Conservation (phyloP, 225 moss, liverwort and hornwort species). For the Takakia lepidozioides region DNA sequence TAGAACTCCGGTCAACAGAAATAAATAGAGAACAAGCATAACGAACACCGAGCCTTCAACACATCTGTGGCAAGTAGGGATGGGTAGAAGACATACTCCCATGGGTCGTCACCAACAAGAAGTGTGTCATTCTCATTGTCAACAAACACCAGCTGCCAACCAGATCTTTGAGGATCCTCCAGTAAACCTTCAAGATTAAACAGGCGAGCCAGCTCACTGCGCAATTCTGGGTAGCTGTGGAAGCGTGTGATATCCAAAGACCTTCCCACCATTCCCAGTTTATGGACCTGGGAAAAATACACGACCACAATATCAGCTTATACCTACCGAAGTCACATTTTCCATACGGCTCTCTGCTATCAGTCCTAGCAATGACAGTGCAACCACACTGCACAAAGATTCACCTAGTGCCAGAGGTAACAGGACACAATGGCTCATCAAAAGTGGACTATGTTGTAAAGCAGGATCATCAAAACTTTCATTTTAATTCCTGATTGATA, state of each 20-base stretch:
- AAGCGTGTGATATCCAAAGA: conserved; percentile 85
- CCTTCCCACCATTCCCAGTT: conserved; percentile 81
- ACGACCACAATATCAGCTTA: background rate
- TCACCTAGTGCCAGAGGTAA: no score
- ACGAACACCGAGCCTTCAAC: no score
- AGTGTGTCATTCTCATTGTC: conserved; percentile 88
- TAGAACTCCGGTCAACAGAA: no score
- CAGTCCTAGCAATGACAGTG: no score
- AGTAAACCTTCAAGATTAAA: conserved; percentile 74
- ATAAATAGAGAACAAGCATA: background rate
- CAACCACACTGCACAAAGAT: no score
- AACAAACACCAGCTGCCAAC: conserved; percentile 88
- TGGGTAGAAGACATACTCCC: conserved; percentile 69
- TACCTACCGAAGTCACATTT: background rate
- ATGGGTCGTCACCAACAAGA: conserved; percentile 93
- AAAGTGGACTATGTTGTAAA: no score
- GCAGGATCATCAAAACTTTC: background rate
- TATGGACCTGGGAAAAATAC: conserved; percentile 57
- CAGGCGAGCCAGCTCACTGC: conserved; percentile 67
- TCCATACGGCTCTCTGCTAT: background rate
- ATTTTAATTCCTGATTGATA: no score
- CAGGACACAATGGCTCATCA: background rate
- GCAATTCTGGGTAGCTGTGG: conserved; percentile 67
- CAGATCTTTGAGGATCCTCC: conserved; percentile 78
- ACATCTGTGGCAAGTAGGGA: no score